Evolutionary conservation across 768 basidiomycete species (phyloP), one percentile per base, ranked within the genome.

Genomic region (Xanthoconium stramineum): DNA sequence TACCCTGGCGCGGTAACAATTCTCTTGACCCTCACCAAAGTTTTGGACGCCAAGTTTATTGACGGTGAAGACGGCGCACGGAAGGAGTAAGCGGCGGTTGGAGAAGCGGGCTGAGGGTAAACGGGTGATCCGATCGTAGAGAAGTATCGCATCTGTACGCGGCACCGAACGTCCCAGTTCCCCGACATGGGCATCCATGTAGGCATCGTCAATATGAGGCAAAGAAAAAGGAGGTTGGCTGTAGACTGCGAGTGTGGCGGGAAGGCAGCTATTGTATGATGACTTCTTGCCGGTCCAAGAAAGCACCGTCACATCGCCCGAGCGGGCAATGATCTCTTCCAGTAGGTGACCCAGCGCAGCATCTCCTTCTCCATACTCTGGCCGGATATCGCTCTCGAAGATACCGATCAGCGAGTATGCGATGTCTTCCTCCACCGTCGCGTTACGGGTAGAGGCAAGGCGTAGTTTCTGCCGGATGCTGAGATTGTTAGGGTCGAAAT

Each of bases 221-320:
- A 19, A 37, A 20, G 8, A 5, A 4, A 8, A 3, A 0, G 50
- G 44, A 0, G 11, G 9, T 14, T 30, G 38, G 3, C 14, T 38
- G 12, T 57, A 61, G 8, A 51, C 44, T 1, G 24, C 20, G 20
- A 61, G 39, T 13, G 52, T 30, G 12, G 14, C 36, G 0, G 60
- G 59, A 28, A 61, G 51, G 24, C 60, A 61, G 11, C 59, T 62
- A 12, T 62, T 62, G 28, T 62, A 62, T 13, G 32, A 8, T 1
- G 56, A 62, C 3, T 60, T 39, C 17, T 45, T 29, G 15, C 61
- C 61, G 3, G 35, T n/a, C 61, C 61, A 62, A n/a, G 30, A 40
- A 40, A 63, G 48, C 6, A 59, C 61, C 0, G 51, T 53, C 20
- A 55, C 40, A 0, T 55, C 61, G 1, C 57, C 53, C 3, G 43